Percentiles rank a stretch among this genome's conserved stretches.
Conservation (phyloP, 2,329 filamentous ascomycete species). For the Exophiala spinifera region DNA sequence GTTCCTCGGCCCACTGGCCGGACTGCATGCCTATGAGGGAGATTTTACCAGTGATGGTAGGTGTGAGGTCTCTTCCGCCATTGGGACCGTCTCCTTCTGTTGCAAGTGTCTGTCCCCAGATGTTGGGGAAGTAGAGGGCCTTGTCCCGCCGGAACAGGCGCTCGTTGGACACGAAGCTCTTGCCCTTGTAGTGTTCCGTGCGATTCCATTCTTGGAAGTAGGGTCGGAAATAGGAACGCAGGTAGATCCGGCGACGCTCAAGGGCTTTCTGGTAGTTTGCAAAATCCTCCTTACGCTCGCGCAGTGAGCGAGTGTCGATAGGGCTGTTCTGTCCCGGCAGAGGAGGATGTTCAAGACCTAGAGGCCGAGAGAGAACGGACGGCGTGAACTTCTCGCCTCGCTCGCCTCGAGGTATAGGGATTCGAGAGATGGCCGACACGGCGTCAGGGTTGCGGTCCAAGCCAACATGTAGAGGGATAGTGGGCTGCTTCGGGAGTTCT, state of each 20-base stretch:
- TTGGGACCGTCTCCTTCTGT: slow-evolving; percentile 40
- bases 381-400: slow-evolving; percentile 47
- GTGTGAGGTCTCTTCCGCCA: slow-evolving; percentile 67
- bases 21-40: slow-evolving; percentile 79
- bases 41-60: slow-evolving; percentile 67
- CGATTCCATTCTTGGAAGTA: slow-evolving; percentile 97
- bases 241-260: slow-evolving; percentile 71
- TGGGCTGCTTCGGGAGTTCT: slow-evolving; percentile 3
- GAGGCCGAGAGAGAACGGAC: slow-evolving; percentile 64
- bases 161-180: slow-evolving; percentile 83
- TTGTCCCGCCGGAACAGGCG: slow-evolving; percentile 78
- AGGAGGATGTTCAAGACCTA: slow-evolving; percentile 75
- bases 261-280: slow-evolving; percentile 83
- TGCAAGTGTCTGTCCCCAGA: slow-evolving; percentile 72
- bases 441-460: slow-evolving; percentile 26
- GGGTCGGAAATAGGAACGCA: slow-evolving; percentile 73
- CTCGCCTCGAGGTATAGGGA: slow-evolving; percentile 32
- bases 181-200: slow-evolving; percentile 76
- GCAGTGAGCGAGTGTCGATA: slow-evolving; percentile 63
- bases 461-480: slow-evolving; percentile 27
- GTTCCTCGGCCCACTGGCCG: slow-evolving; percentile 79
- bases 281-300: slow-evolving; percentile 73
- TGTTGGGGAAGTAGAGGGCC: slow-evolving; percentile 90
- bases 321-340: slow-evolving; percentile 77
- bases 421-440: slow-evolving; percentile 28